phyloP scores from a whole-genome alignment of 768 basidiomycete species.

The Grammothele lineata region DNA sequence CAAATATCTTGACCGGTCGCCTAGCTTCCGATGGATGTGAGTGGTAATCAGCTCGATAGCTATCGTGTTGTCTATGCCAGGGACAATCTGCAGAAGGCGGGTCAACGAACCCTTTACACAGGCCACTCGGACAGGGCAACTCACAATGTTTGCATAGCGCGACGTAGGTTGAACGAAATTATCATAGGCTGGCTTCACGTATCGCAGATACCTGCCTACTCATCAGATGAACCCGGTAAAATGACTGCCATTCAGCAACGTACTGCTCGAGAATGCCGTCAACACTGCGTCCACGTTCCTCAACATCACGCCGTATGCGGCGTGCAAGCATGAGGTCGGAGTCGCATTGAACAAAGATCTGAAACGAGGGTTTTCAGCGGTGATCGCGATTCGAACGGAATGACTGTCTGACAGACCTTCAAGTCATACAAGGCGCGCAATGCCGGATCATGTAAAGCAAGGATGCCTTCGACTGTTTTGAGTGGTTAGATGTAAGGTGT shows the following conservation, averaged over 20 bases:
- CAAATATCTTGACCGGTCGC: constrained; percentile 71
- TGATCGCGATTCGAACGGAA: not conserved
- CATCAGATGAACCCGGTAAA: not conserved
- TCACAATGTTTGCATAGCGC: constrained; percentile 84
- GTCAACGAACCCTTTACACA: too few relatives aligned
- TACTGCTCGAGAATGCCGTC: constrained; percentile 89
- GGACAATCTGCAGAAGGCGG: constrained; percentile 81
- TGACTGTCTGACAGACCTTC: constrained; percentile 49
- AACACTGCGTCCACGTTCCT: constrained; percentile 82
- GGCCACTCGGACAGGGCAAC: not conserved
- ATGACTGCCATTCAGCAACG: too few relatives aligned
- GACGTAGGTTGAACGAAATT: constrained; percentile 89
- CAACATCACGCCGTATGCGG: constrained; percentile 81
- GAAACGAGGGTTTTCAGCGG: not conserved
- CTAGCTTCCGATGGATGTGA: constrained; percentile 81
- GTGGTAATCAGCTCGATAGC: constrained; percentile 93
- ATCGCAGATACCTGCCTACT: constrained; percentile 72
- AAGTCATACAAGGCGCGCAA: constrained; percentile 86
- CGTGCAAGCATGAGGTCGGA: constrained; percentile 97
- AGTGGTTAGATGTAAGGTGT: too few relatives aligned
- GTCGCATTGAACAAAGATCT: constrained; percentile 92
- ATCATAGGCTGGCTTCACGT: constrained; percentile 93
- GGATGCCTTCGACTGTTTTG: constrained; percentile 80
- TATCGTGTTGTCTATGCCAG: constrained; percentile 82
- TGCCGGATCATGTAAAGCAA: constrained; percentile 77